A percentile compares a stretch with the other conserved stretches of the same genome.
These are phyloP conservation scores for Paraphoma sp. DNA, from an alignment of 2,329 filamentous ascomycete genomes.

Conservation along the genomic window DNA sequence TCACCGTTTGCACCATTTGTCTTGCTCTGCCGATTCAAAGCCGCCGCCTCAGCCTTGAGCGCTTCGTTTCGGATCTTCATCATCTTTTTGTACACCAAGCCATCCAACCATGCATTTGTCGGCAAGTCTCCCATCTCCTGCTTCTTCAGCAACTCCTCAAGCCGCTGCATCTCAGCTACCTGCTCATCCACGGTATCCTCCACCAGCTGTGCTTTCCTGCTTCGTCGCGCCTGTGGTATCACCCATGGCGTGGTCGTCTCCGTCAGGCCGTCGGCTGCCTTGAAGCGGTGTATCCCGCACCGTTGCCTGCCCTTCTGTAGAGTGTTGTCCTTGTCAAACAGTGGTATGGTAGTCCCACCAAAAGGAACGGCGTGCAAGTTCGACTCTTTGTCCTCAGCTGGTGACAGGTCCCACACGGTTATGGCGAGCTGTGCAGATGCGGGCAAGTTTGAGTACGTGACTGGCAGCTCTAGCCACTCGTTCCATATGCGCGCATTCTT, in stretches of 20 bases:
- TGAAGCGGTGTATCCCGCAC: conserved; percentile 82
- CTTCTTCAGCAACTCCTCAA: conserved; percentile 92
- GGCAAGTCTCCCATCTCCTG: conserved; percentile 98
- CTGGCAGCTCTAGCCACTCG: conserved; percentile 90
- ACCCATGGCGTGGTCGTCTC: conserved; percentile 78
- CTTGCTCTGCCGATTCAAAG: conserved; percentile 45
- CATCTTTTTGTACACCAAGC: conserved; percentile 87
- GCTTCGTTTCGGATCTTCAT: conserved; percentile 67
- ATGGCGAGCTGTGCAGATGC: conserved; percentile 85
- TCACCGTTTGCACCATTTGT: conserved; percentile 18
- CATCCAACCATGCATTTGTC: conserved; percentile 92
- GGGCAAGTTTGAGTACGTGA: conserved; percentile 83
- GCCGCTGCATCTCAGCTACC: conserved; percentile 84
- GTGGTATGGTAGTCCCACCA: conserved; percentile 85
- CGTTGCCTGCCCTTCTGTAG: conserved; percentile 91
- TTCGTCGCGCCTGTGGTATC: conserved; percentile 62
- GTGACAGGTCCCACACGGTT: conserved; percentile 93
- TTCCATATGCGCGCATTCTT: conserved; percentile 81
- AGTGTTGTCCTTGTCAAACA: conserved; percentile 95
- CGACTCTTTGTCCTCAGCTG: conserved; percentile 72
- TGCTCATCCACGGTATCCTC: conserved; percentile 63
- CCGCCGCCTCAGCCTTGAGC: conserved; percentile 41
- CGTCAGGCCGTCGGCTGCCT: conserved; percentile 83
- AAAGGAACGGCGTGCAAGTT: conserved; percentile 86
- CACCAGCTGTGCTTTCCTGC: conserved; percentile 56